These are phyloP conservation scores for Ophiocordyceps camponoti-saundersi DNA, from an alignment of 2,329 filamentous ascomycete genomes.

Conservation along the genomic window DNA sequence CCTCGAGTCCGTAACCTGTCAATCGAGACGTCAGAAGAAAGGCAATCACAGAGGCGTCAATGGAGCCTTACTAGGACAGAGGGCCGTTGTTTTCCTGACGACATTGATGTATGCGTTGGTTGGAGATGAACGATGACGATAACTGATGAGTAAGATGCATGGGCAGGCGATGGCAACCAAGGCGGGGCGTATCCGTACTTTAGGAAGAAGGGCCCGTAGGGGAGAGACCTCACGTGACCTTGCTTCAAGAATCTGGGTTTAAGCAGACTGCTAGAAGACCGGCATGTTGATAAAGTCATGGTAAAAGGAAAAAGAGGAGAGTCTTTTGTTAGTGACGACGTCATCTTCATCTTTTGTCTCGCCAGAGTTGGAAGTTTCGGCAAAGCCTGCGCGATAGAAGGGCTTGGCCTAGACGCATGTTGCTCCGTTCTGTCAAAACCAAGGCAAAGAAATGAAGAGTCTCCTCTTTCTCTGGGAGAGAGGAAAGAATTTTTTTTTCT, in stretches of 20 bases:
- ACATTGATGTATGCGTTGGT: slow-evolving; percentile 12
- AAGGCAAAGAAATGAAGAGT: too few relatives aligned
- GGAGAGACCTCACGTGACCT: neutral
- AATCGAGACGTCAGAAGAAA: slow-evolving; percentile 3
- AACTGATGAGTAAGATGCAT: neutral
- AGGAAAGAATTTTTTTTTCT: too few relatives aligned
- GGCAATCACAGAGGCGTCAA: neutral
- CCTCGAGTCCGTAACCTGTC: slow-evolving; percentile 20
- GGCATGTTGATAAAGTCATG: neutral
- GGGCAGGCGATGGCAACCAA: neutral
- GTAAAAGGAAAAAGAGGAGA: neutral
- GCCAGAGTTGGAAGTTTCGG: too few relatives aligned
- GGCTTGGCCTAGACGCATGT: too few relatives aligned
- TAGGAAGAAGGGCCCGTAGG: neutral
- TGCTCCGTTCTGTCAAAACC: too few relatives aligned
- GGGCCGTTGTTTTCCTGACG: slow-evolving; percentile 35
- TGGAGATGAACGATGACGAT: neutral
- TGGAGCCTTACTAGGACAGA: slow-evolving; percentile 36
- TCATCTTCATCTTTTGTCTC: too few relatives aligned
- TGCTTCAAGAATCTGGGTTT: too few relatives aligned
- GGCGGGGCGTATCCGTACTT: neutral
- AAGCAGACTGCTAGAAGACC: too few relatives aligned
- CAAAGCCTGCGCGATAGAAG: too few relatives aligned
- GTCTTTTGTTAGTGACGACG: too few relatives aligned
- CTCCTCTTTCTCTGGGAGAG: too few relatives aligned